Evolutionary conservation across 208 protist species (phyloP).

Genomic region (Herpetomonas muscarum): DNA sequence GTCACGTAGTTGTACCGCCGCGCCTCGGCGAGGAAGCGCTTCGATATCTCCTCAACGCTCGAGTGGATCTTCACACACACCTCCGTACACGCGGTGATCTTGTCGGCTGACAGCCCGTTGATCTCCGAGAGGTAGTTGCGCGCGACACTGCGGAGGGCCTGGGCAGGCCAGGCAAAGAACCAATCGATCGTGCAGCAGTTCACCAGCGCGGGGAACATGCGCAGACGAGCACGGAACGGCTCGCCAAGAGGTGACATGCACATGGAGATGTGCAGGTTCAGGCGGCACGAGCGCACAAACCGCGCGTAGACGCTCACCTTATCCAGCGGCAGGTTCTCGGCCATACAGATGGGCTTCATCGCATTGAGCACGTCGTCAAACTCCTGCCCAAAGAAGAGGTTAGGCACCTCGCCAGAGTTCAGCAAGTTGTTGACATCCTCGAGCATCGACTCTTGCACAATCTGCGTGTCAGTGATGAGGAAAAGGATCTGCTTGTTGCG

Average conservation of each 20-base stretch:
- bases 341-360: constrained; percentile 93
- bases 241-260: constrained; percentile 97
- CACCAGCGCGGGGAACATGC: constrained; percentile 98
- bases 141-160: constrained; percentile 95
- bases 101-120: constrained; percentile 23
- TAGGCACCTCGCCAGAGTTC: constrained; percentile 98
- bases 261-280: constrained; percentile 96
- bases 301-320: constrained; percentile 94
- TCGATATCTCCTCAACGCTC: constrained; percentile 88
- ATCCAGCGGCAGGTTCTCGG: constrained; percentile 87
- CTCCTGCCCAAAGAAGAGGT: constrained; percentile 94
- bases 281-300: constrained; percentile 92
- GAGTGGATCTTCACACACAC: constrained; percentile 95
- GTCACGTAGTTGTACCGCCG: constrained; percentile 98
- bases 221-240: constrained; percentile 93
- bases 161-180: constrained; percentile 96
- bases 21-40: constrained; percentile 88
- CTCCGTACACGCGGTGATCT: constrained; percentile 71
- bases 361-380: constrained; percentile 91
- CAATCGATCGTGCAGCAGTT: constrained; percentile 99
- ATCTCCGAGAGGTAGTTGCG: constrained; percentile 70
- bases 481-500: constrained; percentile 97
- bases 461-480: constrained; percentile 97
- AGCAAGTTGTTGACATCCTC: constrained; percentile 99
- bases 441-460: constrained; percentile 96